Evolutionary conservation across 179 eudicot species (phyloP).

Genomic region (Silene noctiflora): DNA sequence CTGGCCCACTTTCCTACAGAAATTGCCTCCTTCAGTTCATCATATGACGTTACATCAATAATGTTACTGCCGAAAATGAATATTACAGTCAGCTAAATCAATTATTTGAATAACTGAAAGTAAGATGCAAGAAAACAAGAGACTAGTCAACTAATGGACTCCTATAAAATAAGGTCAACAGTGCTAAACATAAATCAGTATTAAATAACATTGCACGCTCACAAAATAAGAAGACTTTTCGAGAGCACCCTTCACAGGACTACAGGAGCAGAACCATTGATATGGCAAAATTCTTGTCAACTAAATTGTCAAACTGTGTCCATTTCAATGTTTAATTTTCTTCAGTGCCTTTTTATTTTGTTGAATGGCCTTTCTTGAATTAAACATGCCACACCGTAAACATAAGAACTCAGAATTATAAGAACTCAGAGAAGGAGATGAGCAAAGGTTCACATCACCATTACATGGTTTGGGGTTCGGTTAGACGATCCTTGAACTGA

Average conservation of each 20-base stretch:
- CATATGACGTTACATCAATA: slow-evolving; percentile 78
- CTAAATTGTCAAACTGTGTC: background rate
- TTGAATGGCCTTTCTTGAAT: background rate
- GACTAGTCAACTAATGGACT: background rate
- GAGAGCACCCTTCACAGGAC: background rate
- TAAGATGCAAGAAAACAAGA: background rate
- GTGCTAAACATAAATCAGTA: background rate
- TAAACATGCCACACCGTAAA: background rate
- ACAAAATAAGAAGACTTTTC: background rate
- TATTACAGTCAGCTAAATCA: slow-evolving; percentile 14
- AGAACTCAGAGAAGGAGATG: background rate
- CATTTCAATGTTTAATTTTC: background rate
- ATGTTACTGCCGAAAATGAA: slow-evolving; percentile 57
- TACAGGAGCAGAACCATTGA: slow-evolving; percentile 3
- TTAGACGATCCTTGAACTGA: background rate
- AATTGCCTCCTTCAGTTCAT: slow-evolving; percentile 77
- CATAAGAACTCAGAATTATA: too few species aligned
- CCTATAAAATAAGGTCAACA: background rate
- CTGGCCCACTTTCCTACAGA: slow-evolving; percentile 94
- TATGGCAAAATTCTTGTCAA: background rate
- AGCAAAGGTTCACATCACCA: background rate
- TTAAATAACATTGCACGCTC: slow-evolving; percentile 3
- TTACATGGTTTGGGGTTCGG: background rate
- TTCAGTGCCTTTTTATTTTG: background rate
- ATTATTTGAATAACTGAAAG: background rate